Conservation (phyloP, 2,329 filamentous ascomycete species). For the Diplodia corticola region DNA sequence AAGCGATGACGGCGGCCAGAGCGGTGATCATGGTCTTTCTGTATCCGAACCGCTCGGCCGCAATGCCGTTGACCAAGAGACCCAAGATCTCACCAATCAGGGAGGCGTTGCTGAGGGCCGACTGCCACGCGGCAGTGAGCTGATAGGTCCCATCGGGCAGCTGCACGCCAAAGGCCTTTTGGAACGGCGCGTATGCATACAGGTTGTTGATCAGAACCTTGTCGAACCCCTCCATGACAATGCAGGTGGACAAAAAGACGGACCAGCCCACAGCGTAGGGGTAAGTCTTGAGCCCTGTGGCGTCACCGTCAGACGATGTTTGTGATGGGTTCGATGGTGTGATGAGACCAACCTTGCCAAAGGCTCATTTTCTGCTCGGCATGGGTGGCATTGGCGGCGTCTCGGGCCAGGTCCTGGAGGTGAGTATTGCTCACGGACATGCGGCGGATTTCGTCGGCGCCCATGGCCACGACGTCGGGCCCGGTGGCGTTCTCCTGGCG, state of each 20-base stretch:
- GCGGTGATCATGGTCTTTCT: slow-evolving; percentile 46
- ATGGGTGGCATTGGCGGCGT: slow-evolving; percentile 4
- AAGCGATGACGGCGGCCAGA: slow-evolving; percentile 41
- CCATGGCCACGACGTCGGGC: neutral
- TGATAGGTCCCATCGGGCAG: slow-evolving; percentile 39
- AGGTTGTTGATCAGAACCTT: slow-evolving; percentile 77
- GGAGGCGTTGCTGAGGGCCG: slow-evolving; percentile 48
- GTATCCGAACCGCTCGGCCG: slow-evolving; percentile 48
- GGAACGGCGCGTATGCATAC: slow-evolving; percentile 53
- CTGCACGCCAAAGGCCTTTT: slow-evolving; percentile 43
- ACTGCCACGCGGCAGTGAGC: slow-evolving; percentile 48
- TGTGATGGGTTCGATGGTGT: neutral
- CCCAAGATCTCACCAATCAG: slow-evolving; percentile 48
- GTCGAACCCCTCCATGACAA: slow-evolving; percentile 90
- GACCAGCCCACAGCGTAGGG: slow-evolving; percentile 86
- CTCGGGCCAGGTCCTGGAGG: neutral
- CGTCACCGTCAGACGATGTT: neutral
- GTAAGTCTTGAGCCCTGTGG: slow-evolving; percentile 50
- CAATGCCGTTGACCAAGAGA: slow-evolving; percentile 47
- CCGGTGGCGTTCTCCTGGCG: neutral
- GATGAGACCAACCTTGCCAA: neutral
- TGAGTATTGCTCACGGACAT: slow-evolving; percentile 5
- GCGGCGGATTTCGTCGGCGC: neutral
- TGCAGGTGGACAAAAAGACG: slow-evolving; percentile 79
- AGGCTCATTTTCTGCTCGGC: slow-evolving; percentile 11